Evolutionary conservation across 2,329 filamentous ascomycete species (phyloP).

Genomic region (Hypoxylon sp.): DNA sequence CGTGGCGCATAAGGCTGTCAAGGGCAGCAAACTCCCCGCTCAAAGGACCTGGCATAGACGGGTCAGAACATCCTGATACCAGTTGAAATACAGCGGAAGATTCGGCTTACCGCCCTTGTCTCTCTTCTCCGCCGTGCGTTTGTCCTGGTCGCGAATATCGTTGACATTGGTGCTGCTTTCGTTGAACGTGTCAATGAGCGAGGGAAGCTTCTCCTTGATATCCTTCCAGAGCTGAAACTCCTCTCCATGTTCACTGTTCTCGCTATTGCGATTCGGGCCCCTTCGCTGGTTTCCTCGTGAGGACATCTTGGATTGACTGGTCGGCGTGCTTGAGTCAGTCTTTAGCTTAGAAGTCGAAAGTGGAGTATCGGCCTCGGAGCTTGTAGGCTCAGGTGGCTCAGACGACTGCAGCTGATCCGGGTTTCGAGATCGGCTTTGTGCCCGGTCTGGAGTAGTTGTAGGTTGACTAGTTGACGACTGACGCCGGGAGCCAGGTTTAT

Average conservation of each 20-base stretch:
- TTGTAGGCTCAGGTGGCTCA: slow-evolving; percentile 10
- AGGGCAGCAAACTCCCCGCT: slow-evolving; percentile 52
- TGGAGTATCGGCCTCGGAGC: slow-evolving; percentile 10
- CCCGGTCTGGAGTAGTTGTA: slow-evolving; percentile 4
- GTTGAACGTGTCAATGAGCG: slow-evolving; percentile 54
- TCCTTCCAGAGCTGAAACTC: slow-evolving; percentile 57
- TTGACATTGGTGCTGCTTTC: slow-evolving; percentile 55
- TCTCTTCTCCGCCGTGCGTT: slow-evolving; percentile 53
- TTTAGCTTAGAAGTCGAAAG: slow-evolving; percentile 3
- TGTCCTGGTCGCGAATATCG: slow-evolving; percentile 56
- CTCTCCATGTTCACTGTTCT: slow-evolving; percentile 55
- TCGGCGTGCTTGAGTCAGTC: not conserved
- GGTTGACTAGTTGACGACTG: slow-evolving; percentile 5
- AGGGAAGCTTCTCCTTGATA: slow-evolving; percentile 54
- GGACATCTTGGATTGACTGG: slow-evolving; percentile 41
- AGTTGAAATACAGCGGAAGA: slow-evolving; percentile 43
- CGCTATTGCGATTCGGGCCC: slow-evolving; percentile 54
- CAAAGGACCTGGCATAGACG: slow-evolving; percentile 44
- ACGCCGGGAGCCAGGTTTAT: slow-evolving; percentile 30
- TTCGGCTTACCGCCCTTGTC: slow-evolving; percentile 50
- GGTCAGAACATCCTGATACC: slow-evolving; percentile 38
- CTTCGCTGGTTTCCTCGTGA: slow-evolving; percentile 51
- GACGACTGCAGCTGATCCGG: not conserved
- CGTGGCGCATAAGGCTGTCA: slow-evolving; percentile 49
- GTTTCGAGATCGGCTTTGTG: not conserved